Conservation (phyloP, 345 rosid genomes). For the Dimocarpus longan region DNA sequence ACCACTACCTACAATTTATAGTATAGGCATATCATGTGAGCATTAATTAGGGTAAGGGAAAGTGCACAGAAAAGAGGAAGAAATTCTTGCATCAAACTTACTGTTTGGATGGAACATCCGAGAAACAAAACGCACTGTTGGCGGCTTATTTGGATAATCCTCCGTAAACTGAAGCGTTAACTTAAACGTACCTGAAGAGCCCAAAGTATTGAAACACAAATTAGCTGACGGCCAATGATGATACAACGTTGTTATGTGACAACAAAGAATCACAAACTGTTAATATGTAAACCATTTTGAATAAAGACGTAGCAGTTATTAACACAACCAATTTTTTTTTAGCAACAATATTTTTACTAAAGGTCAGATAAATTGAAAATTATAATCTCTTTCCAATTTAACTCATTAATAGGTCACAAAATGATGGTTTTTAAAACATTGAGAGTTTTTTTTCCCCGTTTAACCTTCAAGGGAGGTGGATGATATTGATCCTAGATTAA, state of each 20-base stretch:
- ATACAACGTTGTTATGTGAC: neutral
- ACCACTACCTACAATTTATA: neutral
- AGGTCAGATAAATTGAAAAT: neutral
- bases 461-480: neutral
- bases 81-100: conserved; percentile 38
- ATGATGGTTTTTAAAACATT: neutral
- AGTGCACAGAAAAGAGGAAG: neutral
- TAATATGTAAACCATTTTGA: neutral
- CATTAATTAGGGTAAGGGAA: neutral
- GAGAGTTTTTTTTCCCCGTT: neutral
- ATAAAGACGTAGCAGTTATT: neutral
- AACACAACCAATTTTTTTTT: neutral
- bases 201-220: conserved; percentile 13
- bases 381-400: neutral
- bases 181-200: conserved; percentile 65
- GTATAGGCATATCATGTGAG: neutral
- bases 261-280: neutral
- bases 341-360: neutral
- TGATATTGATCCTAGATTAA: neutral
- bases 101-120: conserved; percentile 88
- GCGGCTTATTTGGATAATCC: conserved; percentile 86
- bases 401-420: neutral
- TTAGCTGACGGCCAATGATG: neutral
- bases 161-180: conserved; percentile 72
- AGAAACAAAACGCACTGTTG: conserved; percentile 78